A percentile compares a stretch with the other conserved stretches of the same genome.
These are phyloP conservation scores for Chalara sp. DNA, from an alignment of 2,329 filamentous ascomycete species.

Conservation along the genomic window DNA sequence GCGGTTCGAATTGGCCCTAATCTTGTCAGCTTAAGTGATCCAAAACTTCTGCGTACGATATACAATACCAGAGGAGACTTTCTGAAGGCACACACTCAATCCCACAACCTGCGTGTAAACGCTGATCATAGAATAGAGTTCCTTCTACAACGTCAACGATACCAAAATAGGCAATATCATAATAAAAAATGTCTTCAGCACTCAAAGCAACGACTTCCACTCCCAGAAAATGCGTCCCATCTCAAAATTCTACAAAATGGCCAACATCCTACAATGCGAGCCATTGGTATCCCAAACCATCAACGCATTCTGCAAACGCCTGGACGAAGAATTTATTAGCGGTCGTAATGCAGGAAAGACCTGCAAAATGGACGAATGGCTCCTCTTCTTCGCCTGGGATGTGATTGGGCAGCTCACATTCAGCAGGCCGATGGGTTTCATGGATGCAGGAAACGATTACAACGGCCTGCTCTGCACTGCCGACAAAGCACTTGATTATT, in stretches of 20 bases:
- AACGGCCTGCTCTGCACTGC: slow-evolving; percentile 24
- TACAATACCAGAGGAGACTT: slow-evolving; percentile 13
- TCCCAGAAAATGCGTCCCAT: slow-evolving; percentile 15
- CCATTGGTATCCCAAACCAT: slow-evolving; percentile 27
- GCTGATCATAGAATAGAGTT: slow-evolving; percentile 3
- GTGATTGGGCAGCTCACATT: slow-evolving; percentile 35
- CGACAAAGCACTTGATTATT: slow-evolving; percentile 26
- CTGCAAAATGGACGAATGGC: slow-evolving; percentile 35
- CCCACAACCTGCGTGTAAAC: neutral
- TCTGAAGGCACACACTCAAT: slow-evolving; percentile 11
- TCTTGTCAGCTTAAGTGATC: slow-evolving; percentile 20
- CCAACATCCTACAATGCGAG: slow-evolving; percentile 15
- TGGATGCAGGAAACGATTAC: slow-evolving; percentile 28
- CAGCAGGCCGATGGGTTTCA: slow-evolving; percentile 32
- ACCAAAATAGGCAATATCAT: slow-evolving; percentile 10
- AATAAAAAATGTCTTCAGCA: slow-evolving; percentile 18
- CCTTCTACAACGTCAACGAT: slow-evolving; percentile 19
- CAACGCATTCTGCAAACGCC: slow-evolving; percentile 22
- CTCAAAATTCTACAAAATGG: slow-evolving; percentile 22
- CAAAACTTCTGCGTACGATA: slow-evolving; percentile 10
- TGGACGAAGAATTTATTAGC: slow-evolving; percentile 29
- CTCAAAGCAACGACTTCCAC: slow-evolving; percentile 14
- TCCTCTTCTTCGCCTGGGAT: slow-evolving; percentile 33
- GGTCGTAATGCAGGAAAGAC: slow-evolving; percentile 17
- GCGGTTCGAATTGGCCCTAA: slow-evolving; percentile 21